Evolutionary conservation across 2,329 filamentous ascomycete species (phyloP), one percentile per base, ranked within the genome.

Genomic region (Epichloe aotearoae): DNA sequence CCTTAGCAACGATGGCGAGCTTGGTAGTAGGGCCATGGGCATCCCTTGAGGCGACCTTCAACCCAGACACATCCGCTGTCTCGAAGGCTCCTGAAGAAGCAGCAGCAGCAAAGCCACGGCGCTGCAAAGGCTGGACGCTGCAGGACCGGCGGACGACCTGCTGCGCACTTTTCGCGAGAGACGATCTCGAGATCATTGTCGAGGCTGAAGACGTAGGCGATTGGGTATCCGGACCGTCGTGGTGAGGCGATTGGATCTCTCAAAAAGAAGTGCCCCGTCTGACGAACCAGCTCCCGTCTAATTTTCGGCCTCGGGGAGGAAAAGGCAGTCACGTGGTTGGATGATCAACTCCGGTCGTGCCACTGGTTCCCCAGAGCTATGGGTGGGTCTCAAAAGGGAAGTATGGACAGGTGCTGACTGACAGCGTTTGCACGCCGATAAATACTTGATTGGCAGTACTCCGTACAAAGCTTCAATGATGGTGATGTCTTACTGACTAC

Each of bases 41-140:
- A 70, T 97, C 90, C 75, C 91, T 83, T 73, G 87, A 87, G 66
- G 91, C 90, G 62, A 94, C 80, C 79, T 95, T 96, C 72, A 97
- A 76, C 64, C 91, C 91, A 68, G 83, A 80, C 69, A 86, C 80
- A 71, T 95, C 86, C 66, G 86, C 79, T 56, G 86, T 82, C 73
- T 96, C 84, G 75, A 94, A 98, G 69, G 86, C 82, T 73, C 90
- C 87, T 61, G 86, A 83, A 54, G 70, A 69, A 54, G 74, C 66
- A 58, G 73, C 70, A 75, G 86, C 73, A 61, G 86, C 77, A 61
- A 74, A 79, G 59, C 70, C 69, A 60, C 77, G 73, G 61, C 65
- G 69, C 63, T 72, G 73, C 54, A 69, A 65, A 57, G 71, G 65
- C 66, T 71, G 69, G 64, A 77, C 78, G 69, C 77, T 76, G 74